These are phyloP conservation scores for Misopates orontium DNA, from an alignment of 257 asterid species.

Conservation along the genomic window DNA sequence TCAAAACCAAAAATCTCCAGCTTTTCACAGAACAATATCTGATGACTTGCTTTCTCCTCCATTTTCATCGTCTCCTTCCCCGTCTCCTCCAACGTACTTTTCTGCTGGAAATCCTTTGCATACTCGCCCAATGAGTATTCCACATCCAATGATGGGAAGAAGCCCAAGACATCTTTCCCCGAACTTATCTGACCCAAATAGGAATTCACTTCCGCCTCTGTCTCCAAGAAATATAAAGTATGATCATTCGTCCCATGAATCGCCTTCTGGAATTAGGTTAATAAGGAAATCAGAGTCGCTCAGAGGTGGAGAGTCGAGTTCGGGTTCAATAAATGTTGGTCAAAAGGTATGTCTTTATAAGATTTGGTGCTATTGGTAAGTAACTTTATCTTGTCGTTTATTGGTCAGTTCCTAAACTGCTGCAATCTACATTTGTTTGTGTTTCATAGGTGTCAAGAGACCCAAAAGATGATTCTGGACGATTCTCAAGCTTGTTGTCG, in stretches of 20 bases:
- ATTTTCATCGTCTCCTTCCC: conserved; percentile 84
- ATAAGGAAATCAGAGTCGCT: conserved; percentile 62
- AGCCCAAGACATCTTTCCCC: conserved; percentile 81
- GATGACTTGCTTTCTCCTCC: conserved; percentile 92
- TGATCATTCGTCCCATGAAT: conserved; percentile 84
- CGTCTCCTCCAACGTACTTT: conserved; percentile 72
- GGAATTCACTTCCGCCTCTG: conserved; percentile 83
- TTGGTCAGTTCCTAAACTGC: conserved; percentile 19
- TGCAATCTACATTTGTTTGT: conserved; percentile 14
- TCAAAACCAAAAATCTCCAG: conserved; percentile 49
- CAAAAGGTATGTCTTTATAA: conserved; percentile 54
- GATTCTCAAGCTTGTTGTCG: conserved; percentile 83
- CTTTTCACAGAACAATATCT: conserved; percentile 43
- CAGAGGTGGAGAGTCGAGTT: conserved; percentile 63
- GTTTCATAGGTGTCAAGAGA: conserved; percentile 64
- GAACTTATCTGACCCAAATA: conserved; percentile 81
- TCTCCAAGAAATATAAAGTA: conserved; percentile 48
- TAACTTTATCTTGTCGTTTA: conserved; percentile 28
- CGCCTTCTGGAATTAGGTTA: conserved; percentile 52
- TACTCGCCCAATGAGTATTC: conserved; percentile 83
- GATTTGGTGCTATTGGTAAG: conserved; percentile 5
- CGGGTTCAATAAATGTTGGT: conserved; percentile 50
- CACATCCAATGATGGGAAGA: conserved; percentile 74
- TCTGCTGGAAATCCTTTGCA: conserved; percentile 36
- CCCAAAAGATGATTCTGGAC: conserved; percentile 89